Conservation (phyloP, 805 yeast species). For the Kluyveromyces starmeri region DNA sequence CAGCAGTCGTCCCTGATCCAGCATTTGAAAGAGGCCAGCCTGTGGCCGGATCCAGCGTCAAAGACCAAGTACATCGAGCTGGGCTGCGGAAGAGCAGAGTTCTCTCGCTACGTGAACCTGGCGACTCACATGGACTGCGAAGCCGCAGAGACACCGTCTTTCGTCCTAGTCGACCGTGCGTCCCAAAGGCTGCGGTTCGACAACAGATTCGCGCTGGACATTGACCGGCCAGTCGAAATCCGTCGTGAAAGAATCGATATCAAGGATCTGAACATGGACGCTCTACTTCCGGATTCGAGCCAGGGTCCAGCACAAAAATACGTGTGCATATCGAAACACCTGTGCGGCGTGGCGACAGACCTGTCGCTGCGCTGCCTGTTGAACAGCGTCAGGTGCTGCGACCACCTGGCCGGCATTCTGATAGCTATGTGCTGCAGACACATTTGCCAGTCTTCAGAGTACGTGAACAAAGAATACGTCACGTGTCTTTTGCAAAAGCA, state of each 20-base stretch:
- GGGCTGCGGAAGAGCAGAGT: conserved; percentile 88
- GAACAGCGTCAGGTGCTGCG: conserved; percentile 25
- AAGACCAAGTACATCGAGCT: conserved; percentile 51
- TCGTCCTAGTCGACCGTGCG: conserved; percentile 66
- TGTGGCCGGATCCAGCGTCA: conserved; percentile 28
- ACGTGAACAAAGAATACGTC: conserved; percentile 22
- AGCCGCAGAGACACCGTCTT: conserved; percentile 25
- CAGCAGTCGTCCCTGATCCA: conserved; percentile 81
- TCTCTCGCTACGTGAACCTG: conserved; percentile 50
- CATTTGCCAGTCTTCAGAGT: conserved; percentile 52
- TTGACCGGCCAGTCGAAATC: conserved; percentile 14
- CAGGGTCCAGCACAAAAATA: too few species aligned
- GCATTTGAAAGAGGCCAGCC: conserved; percentile 38
- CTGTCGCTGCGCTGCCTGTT: conserved; percentile 60
- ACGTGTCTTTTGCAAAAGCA: conserved; percentile 38
- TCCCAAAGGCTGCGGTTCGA: conserved; percentile 75
- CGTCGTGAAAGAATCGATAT: conserved; percentile 63
- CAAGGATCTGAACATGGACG: conserved; percentile 55
- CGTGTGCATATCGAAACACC: conserved; percentile 75
- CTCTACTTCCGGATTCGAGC: conserved; percentile 28
- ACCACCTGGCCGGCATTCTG: conserved; percentile 44
- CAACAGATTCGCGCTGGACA: conserved; percentile 51
- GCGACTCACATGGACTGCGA: conserved; percentile 6
- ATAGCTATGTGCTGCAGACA: conserved; percentile 95
- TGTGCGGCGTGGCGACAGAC: conserved; percentile 94